A percentile compares a stretch with the other conserved stretches of the same genome.
phyloP scores from a whole-genome alignment of 2,329 filamentous ascomycete genomes.

The Aspergillus niger region DNA sequence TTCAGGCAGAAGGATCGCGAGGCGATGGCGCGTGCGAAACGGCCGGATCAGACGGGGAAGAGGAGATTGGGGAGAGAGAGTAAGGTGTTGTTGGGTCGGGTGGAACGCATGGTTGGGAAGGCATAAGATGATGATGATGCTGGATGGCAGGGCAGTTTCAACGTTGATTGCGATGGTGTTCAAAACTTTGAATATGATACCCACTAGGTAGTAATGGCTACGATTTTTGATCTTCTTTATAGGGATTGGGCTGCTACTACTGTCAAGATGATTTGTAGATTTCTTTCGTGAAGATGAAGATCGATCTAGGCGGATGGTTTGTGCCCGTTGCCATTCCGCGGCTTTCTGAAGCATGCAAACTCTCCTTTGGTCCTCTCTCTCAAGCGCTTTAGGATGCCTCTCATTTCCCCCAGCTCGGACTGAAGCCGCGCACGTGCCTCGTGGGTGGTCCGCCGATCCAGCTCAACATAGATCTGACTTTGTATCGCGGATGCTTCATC shows the following conservation, averaged over 20 bases:
- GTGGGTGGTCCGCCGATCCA: constrained; percentile 87
- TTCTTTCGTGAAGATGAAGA: not conserved
- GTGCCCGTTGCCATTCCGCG: constrained; percentile 43
- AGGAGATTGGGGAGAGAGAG: constrained; percentile 82
- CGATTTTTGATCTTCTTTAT: not conserved
- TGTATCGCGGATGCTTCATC: constrained; percentile 79
- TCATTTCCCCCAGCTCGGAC: constrained; percentile 85
- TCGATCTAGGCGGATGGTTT: constrained; percentile 23
- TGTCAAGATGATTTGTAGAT: not conserved
- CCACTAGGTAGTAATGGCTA: constrained; percentile 14
- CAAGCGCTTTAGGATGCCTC: constrained; percentile 79
- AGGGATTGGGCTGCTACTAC: not conserved
- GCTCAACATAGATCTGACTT: constrained; percentile 85
- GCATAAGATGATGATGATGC: constrained; percentile 14
- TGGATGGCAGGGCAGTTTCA: not conserved
- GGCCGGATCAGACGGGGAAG: constrained; percentile 67
- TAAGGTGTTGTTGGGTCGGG: constrained; percentile 72
- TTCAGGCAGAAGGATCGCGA: constrained; percentile 72
- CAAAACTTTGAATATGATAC: constrained; percentile 23
- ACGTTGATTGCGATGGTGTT: not conserved
- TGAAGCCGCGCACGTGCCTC: constrained; percentile 78
- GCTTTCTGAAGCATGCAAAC: constrained; percentile 81
- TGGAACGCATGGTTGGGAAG: constrained; percentile 68
- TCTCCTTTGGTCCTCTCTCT: constrained; percentile 80
- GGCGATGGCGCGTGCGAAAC: constrained; percentile 63